Evolutionary conservation across 345 rosid species (phyloP), one percentile per base, ranked within the genome.

Genomic region (Salix caprea): DNA sequence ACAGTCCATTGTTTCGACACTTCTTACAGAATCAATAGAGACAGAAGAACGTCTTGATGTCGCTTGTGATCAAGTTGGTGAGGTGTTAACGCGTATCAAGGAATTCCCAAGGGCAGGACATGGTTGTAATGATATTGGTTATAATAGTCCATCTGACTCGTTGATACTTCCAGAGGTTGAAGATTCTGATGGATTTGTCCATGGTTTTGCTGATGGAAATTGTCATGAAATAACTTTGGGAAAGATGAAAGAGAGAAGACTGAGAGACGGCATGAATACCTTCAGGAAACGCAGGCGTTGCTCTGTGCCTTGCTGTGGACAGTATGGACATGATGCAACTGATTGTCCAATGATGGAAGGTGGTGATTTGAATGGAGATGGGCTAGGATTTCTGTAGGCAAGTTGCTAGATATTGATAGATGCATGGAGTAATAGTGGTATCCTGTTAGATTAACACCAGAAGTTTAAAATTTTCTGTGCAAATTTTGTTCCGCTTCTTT

Each of bases 11-110:
- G 85, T 81, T 79, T 79, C 87, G 24, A 61, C 81, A 30, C 85
- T 88, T 24, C 21, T 90, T 21, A 36, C 84, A 18, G 89, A 88
- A 79, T 85, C 90, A 26, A 69, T 69, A 7, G 87, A 84, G 77
- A 84, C 87, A 15, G 89, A 86, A 50, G 89, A 86, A 65, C 84
- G 87, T 28, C 83, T 89, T 46, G 88, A 86, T 70, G 83, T 80
- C 60, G 92, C 90, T 68, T 87, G 85, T 67, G 81, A 86, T 67
- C 89, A 87, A 68, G 82, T 84, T 42, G 69, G 83, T 5, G 73
- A 78, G 73, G 79, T 84, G 28, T 48, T 87, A 37, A 69, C 85
- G 61, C 89, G 75, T 13, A 65, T 86, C 69, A 85, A 87, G 72
- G 86, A 84, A 32, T 80, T 87, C 77, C 79, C 91, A 7, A 74